Base-by-base conservation (phyloP, 2,329 filamentous ascomycete species). In the Colletotrichum lindemuthianum region DNA sequence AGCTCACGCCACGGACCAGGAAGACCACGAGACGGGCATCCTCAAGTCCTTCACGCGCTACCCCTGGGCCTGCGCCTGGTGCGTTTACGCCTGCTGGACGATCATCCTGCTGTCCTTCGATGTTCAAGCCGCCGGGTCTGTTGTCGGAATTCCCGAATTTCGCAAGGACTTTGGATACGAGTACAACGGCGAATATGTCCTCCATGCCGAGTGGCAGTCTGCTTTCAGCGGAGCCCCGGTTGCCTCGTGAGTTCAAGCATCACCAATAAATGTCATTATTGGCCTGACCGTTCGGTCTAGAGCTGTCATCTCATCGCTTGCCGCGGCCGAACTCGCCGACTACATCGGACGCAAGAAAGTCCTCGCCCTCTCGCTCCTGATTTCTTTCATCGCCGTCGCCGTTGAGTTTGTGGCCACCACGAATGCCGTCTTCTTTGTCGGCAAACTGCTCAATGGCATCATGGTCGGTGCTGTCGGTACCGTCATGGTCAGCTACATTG, bases 131-230 rank as follows among this genome's bases (percentile, higher is more conserved):
- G 70, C 74, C 6, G 77, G 78, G 6, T 77, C 72, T 51, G 75
- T 80, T n/a, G 74, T 81, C 37, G 75, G 78, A 16, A 78, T 82
- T 10, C 80, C 80, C 6, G 63, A 77, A 59, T 82, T 82, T 66
- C 73, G 79, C 51, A 74, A 81, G 61, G 79, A 82, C 65, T 82
- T 82, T 70, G 80, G 80, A 0, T 69, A 73, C 50, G 55, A 68
- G 7, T 78, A 72, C 47, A 73, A 74, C 1, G 76, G 72, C 2
- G 70, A 70, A 59, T 82, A 77, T 69, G 78, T 81, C 7, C 70
- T 82, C 7, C 69, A 75, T 11, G 75, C 78, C 5, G 73, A 76
- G 6, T 82, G 80, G 81, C 79, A 83, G 67, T 75, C 73, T 32
- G 78, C 79, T 4, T 81, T 81, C 63, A 74, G 74, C 51, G 79